Base-by-base conservation (phyloP, 495 filamentous ascomycete species). In the Hypoxylon crocopeplum region DNA sequence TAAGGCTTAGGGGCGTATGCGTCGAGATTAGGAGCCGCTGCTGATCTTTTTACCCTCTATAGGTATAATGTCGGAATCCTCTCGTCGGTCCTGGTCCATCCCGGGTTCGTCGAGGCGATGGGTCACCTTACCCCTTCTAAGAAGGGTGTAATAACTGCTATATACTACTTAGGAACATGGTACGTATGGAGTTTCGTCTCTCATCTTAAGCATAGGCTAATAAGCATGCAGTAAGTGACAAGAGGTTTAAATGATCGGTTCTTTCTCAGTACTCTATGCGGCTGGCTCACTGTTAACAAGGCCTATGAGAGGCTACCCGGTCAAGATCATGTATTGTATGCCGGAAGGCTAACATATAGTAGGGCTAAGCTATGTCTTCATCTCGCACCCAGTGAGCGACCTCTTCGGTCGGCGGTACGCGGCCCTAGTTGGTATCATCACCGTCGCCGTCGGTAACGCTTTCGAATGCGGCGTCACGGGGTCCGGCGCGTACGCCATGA, bases 1-100 rank as follows among this genome's bases (percentile, higher is more conserved):
- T n/a, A n/a, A n/a, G n/a, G n/a, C n/a, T n/a, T n/a, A n/a, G n/a
- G n/a, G n/a, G n/a, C n/a, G n/a, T n/a, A n/a, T n/a, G n/a, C n/a
- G n/a, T n/a, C n/a, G n/a, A n/a, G n/a, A n/a, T n/a, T n/a, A n/a
- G n/a, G n/a, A n/a, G 24, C 22, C 17, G 30, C 21, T 22, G 19
- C 34, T 59, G 15, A 63, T n/a, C 7, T 29, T 34, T 21, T 16
- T 12, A 20, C 30, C 36, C 16, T 11, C 2, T 25, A 6, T 48
- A 83, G 81, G 1, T 85, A 84, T 63, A 82, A 83, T 65, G 75
- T 85, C 50, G 82, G 82, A 32, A 75, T 85, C 39, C 72, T 85
- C 20, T 81, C 81, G 0, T 80, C 80, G 0, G 74, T 85, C 2
- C 78, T 82, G 32, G 81, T 82, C 0, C 75, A 82, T 52, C 78